Evolutionary conservation across 495 filamentous ascomycete genomes (phyloP).

Genomic region (Sabuloglossum arenarium): DNA sequence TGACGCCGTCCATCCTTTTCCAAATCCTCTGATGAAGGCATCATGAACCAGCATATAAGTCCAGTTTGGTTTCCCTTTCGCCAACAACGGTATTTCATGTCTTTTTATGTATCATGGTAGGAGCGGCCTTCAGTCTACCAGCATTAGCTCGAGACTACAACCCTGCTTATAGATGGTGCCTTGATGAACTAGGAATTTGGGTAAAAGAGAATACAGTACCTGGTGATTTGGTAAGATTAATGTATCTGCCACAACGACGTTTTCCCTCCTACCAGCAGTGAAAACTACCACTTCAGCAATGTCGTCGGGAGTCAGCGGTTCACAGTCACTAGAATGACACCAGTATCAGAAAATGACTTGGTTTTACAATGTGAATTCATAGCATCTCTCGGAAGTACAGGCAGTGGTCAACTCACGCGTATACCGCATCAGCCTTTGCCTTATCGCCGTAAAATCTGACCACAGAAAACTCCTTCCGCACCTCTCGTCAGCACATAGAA

Average conservation of each 20-base stretch:
- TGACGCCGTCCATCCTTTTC: too few relatives aligned
- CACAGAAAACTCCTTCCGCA: slow-evolving; percentile 62
- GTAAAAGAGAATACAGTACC: slow-evolving; percentile 23
- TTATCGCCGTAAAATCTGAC: slow-evolving; percentile 90
- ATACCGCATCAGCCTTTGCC: slow-evolving; percentile 84
- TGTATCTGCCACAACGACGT: slow-evolving; percentile 87
- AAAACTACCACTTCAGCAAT: slow-evolving; percentile 93
- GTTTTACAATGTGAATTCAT: background rate
- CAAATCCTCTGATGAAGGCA: too few relatives aligned
- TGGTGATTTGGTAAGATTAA: slow-evolving; percentile 85
- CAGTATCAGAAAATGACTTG: background rate
- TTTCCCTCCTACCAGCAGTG: slow-evolving; percentile 68
- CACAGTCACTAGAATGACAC: slow-evolving; percentile 38
- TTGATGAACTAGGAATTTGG: background rate
- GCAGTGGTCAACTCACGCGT: slow-evolving; percentile 39
- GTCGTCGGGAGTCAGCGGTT: slow-evolving; percentile 87
- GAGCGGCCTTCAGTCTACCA: slow-evolving; percentile 20
- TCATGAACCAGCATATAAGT: too few relatives aligned
- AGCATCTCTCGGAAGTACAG: background rate
- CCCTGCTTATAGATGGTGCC: background rate
- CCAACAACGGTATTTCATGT: slow-evolving; percentile 7
- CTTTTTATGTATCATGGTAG: slow-evolving; percentile 33
- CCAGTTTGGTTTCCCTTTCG: background rate
- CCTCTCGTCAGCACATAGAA: background rate
- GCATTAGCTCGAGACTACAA: background rate